phyloP scores from a whole-genome alignment of 805 yeast genomes.

The Candida krabiensis region DNA sequence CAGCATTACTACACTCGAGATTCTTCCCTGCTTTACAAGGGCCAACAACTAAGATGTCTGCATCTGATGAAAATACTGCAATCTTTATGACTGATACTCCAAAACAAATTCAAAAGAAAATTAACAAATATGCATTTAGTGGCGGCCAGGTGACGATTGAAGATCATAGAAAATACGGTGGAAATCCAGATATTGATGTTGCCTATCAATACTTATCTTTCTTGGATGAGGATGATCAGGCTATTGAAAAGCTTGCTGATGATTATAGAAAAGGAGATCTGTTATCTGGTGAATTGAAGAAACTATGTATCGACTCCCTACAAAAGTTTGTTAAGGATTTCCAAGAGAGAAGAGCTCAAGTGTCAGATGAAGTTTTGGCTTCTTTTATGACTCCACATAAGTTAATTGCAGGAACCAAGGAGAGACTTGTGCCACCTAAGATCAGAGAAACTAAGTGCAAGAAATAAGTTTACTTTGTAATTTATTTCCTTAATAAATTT shows the following conservation, averaged over 20 bases:
- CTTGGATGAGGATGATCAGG: conserved; percentile 85
- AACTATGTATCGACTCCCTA: conserved; percentile 75
- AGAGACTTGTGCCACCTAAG: conserved; percentile 72
- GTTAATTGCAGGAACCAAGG: conserved; percentile 70
- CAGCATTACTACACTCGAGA: conserved; percentile 88
- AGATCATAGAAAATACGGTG: conserved; percentile 88
- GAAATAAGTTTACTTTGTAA: conserved; percentile 13
- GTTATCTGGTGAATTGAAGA: conserved; percentile 91
- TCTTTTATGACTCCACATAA: conserved; percentile 84
- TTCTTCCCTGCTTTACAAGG: conserved; percentile 99
- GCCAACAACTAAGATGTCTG: conserved; percentile 94
- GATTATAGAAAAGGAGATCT: conserved; percentile 78
- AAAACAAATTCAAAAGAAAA: conserved; percentile 87
- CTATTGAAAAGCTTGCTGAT: conserved; percentile 59
- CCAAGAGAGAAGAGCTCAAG: conserved; percentile 72
- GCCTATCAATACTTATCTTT: conserved; percentile 91
- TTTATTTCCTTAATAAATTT: background rate
- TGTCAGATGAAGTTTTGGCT: conserved; percentile 61
- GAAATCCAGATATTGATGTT: conserved; percentile 93
- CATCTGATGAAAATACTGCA: conserved; percentile 86
- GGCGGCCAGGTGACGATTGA: conserved; percentile 90
- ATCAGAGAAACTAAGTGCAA: conserved; percentile 45
- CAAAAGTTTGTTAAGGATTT: conserved; percentile 77
- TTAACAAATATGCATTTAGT: conserved; percentile 93
- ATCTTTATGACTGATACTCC: conserved; percentile 95